Conservation (phyloP, 495 filamentous ascomycete species). For the Aeminium ludgeri region DNA sequence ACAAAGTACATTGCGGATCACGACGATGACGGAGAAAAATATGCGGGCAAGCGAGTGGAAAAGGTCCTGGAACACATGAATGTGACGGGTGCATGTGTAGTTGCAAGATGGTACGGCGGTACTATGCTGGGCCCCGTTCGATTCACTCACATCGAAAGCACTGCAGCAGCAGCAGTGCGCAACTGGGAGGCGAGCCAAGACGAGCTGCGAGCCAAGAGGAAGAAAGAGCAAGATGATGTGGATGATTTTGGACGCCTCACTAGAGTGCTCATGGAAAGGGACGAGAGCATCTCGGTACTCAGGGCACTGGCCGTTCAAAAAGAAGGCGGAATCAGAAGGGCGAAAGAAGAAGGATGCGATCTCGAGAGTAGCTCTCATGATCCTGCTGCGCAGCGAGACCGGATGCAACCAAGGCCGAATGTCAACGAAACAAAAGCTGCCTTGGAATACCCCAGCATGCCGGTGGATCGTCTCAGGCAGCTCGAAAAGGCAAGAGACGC, state of each 20-base stretch:
- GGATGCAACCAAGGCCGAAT: slow-evolving; percentile 6
- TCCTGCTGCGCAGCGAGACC: slow-evolving; percentile 19
- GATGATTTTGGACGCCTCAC: slow-evolving; percentile 17
- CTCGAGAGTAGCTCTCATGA: too few relatives aligned
- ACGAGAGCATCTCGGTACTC: slow-evolving; percentile 25
- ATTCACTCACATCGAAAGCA: slow-evolving; percentile 29
- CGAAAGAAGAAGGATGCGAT: slow-evolving; percentile 5
- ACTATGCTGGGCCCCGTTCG: slow-evolving; percentile 29
- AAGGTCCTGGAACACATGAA: slow-evolving; percentile 23
- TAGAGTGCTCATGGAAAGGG: slow-evolving; percentile 21
- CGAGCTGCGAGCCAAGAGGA: slow-evolving; percentile 18
- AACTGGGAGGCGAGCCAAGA: slow-evolving; percentile 16
- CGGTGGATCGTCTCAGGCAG: slow-evolving; percentile 19
- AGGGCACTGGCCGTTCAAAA: slow-evolving; percentile 25
- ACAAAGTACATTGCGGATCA: slow-evolving; percentile 21
- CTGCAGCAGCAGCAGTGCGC: slow-evolving; percentile 24
- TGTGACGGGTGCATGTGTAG: slow-evolving; percentile 26
- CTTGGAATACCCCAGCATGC: slow-evolving; percentile 23
- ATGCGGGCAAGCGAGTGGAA: slow-evolving; percentile 25
- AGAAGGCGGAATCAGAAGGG: slow-evolving; percentile 17
- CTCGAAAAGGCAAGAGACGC: slow-evolving; percentile 30
- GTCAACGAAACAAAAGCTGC: slow-evolving; percentile 4
- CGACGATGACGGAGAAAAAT: slow-evolving; percentile 32
- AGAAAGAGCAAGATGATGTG: slow-evolving; percentile 20
- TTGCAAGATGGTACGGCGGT: slow-evolving; percentile 34